Evolutionary conservation across 2,329 filamentous ascomycete species (phyloP), one percentile per base, ranked within the genome.

Genomic region (Colletotrichum higginsianum): DNA sequence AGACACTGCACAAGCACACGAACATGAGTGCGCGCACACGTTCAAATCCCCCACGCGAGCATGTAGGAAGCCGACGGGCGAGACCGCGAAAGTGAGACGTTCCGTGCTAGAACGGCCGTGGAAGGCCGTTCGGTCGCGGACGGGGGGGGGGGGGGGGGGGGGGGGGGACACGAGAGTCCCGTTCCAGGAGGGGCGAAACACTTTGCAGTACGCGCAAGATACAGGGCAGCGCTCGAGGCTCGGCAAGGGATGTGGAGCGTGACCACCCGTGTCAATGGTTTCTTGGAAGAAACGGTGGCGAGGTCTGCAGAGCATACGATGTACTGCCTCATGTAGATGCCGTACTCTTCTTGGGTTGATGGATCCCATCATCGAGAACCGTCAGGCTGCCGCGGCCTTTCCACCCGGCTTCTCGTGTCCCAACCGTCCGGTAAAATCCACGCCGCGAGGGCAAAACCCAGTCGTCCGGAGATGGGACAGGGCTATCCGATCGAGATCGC

Each of bases 71-170:
- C 35, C 47, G 30, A 9, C 30, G 2, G 30, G 30, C 30, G 30
- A 35, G 30, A 35, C 8, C 2, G 30, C 8, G 30, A 42, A 7
- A 5, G 15, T 13, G 38, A 21, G 46, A 38, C n/a, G 23, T 26
- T 23, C 52, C 63, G 4, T 52, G 18, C 61, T 65, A 65, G 66
- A 68, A 68, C 42, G 30, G 44, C 60, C 50, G 52, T 65, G n/a
- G 66, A 68, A 68, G 61, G 30, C 52, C 38, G 66, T 68, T 65
- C 66, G 52, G 66, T 46, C 40, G 38, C 47, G 52, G 47, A 49
- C 30, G 8, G 30, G 30, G 30, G 2, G 1, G 30, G 30, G 30
- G 30, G 30, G 2, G 30, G 44, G 23, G 49, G 11, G n/a, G 55
- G 21, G 30, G 52, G 23, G 49, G 16, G n/a, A 38, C 38, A 40